Base-by-base conservation (phyloP, 768 basidiomycete species). In the Sutorius australiensis region DNA sequence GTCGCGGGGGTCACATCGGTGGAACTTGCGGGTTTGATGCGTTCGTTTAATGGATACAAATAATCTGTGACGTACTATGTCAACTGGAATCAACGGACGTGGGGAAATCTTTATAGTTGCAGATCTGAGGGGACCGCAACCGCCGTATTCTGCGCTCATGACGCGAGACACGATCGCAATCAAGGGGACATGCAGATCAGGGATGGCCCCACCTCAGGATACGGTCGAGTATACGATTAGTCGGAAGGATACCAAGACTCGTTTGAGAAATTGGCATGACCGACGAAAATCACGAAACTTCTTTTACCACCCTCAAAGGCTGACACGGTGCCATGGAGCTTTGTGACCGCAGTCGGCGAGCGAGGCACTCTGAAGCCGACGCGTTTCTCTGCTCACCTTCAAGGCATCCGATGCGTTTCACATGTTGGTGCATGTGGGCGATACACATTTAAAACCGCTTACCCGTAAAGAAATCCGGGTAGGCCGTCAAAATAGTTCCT, bases 1-100 rank as follows among this genome's bases (percentile, higher is more conserved):
- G 75, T 75, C 61, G 77, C 72, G 38, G 77, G 57, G 60, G 80
- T 78, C 14, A 73, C 68, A 5, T 67, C 71, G 8, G 67, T 66
- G 44, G 80, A 58, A 47, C 63, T 63, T 19, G 72, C 68, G 34
- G 80, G 78, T 21, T 62, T 66, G n/a, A 63, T 61, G 45, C 61
- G 60, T 30, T 81, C 43, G 67, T 65, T 28, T 76, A 73, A 63
- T 77, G 70, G 60, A 73, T 67, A 50, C 78, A 61, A 58, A 78
- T 76, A 14, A 76, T 72, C 75, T 75, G 75, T 72, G 19, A 34
- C 27, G 34, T 2, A 24, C 24, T 24, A 32, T 19, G 24, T 37
- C 53, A 31, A 17, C 39, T n/a, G 37, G 10, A 27, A 38, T 24
- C 24, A 56, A 28, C 32, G 41, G n/a, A 30, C 24, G 21, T 11